Base-by-base conservation (phyloP, 1,139 yeast species). In the Pichia sp. region DNA sequence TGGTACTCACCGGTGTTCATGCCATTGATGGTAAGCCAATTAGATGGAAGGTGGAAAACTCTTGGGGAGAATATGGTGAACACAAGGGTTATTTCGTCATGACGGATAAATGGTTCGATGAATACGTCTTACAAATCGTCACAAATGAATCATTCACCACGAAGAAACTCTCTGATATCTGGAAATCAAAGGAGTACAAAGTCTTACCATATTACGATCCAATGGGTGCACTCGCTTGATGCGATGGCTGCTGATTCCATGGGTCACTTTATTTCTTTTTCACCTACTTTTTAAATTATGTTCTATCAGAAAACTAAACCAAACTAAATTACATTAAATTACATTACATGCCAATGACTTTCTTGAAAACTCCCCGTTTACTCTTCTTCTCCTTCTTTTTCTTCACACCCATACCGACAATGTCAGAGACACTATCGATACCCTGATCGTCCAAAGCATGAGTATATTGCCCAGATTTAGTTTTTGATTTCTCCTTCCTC, bases 21-120 rank as follows among this genome's bases (percentile, higher is more conserved):
- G 12, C 56, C 14, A 60, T 60, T 19, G 64, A 63, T 39, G 70
- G 68, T 26, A 57, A 59, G 35, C 84, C 84, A 2, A 62, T 73
- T 16, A 68, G 82, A 56, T 77, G 84, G 83, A 72, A 75, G 58
- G 77, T 77, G 40, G 79, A 76, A 56, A 77, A 77, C 57, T 75
- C 83, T 4, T 77, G 84, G 84, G 84, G 84, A 37, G 70, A 66
- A 32, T 71, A 60, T 19, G 69, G 65, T 13, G 80, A 80, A 22
- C 72, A 74, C 37, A 70, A 73, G 53, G 84, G 84, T 14, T 75
- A 69, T 59, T 74, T 65, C 49, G 63, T 76, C 36, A 76, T 77
- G 83, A 66, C 76, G 14, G 84, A 77, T 52, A 67, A 62, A 34
- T 77, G 84, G 83, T 77, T 77, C 50, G 71, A 70, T 49, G 81